Evolutionary conservation across 768 basidiomycete genomes (phyloP), one percentile per base, ranked within the genome.

Genomic region (Phylloporus rhodoxanthus): DNA sequence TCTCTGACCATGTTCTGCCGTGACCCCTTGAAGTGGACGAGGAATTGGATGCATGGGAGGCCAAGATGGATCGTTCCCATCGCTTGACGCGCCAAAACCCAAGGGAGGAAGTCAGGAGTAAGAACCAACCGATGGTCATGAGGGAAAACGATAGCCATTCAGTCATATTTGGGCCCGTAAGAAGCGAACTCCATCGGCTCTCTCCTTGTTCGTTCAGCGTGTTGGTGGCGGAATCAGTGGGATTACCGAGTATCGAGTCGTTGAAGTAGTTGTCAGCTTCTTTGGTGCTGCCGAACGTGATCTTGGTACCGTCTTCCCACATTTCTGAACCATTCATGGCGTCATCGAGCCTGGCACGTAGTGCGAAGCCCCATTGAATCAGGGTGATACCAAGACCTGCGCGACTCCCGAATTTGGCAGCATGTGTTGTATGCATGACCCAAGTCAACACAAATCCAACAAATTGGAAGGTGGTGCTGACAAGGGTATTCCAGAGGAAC

Each of bases 391-490:
- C 95, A 39, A 98, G 78, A 25, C 95, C 95, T 1, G 93, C 94
- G 47, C 92, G 84, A 33, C 91, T 91, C 43, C 96, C 93, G 57
- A 89, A 81, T 57, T 92, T 87, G 28, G 91, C 91, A 5, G 95
- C 88, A 64, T 98, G 95, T 2, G 92, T 92, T 2, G 85, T 87
- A 67, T 91, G 90, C 26, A 98, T 78, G 50, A 98, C 85, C 70
- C 93, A 97, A 8, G 94, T 98, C 66, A 97, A 77, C 43, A 85
- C 75, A 74, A 90, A 92, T 30, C 87, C 95, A 59, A 97, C 84
- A 60, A 97, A 95, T 71, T 97, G 95, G 87, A 99, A 99, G 20
- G 91, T 92, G 48, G 94, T 78, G 49, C 91, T 93, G 52, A 98
- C 84, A 50, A 97, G 84, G 63, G 90, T 77, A 63, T 91, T 92